Conservation (phyloP, 108 stramenopile species). For the Skeletonema menzelii region DNA sequence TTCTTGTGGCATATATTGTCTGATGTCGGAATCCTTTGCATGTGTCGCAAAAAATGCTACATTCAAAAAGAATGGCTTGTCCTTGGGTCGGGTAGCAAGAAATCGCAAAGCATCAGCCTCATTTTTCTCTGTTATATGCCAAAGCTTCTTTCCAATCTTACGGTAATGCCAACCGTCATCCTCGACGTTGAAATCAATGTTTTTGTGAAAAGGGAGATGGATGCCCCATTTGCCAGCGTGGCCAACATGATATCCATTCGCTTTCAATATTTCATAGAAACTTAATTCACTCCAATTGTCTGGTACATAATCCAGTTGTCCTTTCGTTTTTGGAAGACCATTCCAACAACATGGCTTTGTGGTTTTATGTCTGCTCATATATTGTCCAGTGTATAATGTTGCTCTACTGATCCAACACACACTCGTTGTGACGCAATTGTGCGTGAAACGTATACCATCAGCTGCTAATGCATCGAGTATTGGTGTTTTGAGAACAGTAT, state of each 20-base stretch:
- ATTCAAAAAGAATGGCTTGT: conserved; percentile 69
- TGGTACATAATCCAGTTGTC: conserved; percentile 21
- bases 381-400: conserved; percentile 72
- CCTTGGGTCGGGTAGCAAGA: conserved; percentile 51
- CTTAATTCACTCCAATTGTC: conserved; percentile 39
- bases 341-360: conserved; percentile 40
- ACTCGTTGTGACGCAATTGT: conserved; percentile 84
- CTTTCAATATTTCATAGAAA: conserved; percentile 28
- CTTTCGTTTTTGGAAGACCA: conserved; percentile 22
- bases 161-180: conserved; percentile 51
- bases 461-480: conserved; percentile 72
- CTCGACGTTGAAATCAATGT: conserved; percentile 39
- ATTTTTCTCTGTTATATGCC: conserved; percentile 72
- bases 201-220: conserved; percentile 31
- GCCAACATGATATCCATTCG: conserved; percentile 56
- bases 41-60: conserved; percentile 83
- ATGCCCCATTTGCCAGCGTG: conserved; percentile 67
- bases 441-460: conserved; percentile 70
- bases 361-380: conserved; percentile 59
- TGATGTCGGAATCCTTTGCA: conserved; percentile 36
- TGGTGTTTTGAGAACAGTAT: conserved; percentile 52
- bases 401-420: conserved; percentile 81
- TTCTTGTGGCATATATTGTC: conserved; percentile 59
- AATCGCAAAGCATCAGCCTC: conserved; percentile 64
- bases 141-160: conserved; percentile 23